Evolutionary conservation across 441 rosid species (phyloP), one percentile per base, ranked within the genome.

Genomic region (Populus trichocarpa): DNA sequence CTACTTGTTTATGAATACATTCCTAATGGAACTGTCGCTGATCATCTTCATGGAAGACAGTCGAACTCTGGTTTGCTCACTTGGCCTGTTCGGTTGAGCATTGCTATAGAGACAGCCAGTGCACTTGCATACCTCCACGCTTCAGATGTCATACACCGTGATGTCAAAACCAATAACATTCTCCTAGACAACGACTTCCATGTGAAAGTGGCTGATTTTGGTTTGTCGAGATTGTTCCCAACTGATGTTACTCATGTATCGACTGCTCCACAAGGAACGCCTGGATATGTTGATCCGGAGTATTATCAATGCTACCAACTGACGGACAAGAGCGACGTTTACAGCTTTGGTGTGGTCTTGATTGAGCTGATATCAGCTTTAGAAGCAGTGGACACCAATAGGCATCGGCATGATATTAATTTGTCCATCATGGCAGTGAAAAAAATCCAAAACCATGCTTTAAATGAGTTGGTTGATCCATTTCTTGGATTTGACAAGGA

Each of bases 241-340:
- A 81, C 26, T 10, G 84, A 87, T 73, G 91, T 78, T 26, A 89
- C 88, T 20, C 95, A 90, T 59, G 84, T 90, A 4, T 88, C 95
- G 2, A 90, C 95, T 12, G 91, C 88, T 73, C 95, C 95, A 9
- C 95, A 90, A 73, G 95, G 95, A 42, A 90, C 95, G 0, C 95
- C 92, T 0, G 95, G 95, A 20, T 90, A 90, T 33, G 88, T 90
- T 10, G 95, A 90, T 75, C 95, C 92, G 0, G 91, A 89, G 80
- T 89, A 90, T 46, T 87, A 85, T 57, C 88, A 84, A 22, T 88
- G 90, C 88, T 90, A 85, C 84, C 86, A 87, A 16, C 88, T 90
- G 8, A 90, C 92, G 0, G 85, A 83, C 75, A 90, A 89, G 81
- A 90, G 94, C 8, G 94, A 90, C 69, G 94, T 90, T n/a, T 90